Percentiles rank a stretch among this genome's conserved stretches.
Conservation (phyloP, 2,329 filamentous ascomycete species). For the Nothopassalora personata region DNA sequence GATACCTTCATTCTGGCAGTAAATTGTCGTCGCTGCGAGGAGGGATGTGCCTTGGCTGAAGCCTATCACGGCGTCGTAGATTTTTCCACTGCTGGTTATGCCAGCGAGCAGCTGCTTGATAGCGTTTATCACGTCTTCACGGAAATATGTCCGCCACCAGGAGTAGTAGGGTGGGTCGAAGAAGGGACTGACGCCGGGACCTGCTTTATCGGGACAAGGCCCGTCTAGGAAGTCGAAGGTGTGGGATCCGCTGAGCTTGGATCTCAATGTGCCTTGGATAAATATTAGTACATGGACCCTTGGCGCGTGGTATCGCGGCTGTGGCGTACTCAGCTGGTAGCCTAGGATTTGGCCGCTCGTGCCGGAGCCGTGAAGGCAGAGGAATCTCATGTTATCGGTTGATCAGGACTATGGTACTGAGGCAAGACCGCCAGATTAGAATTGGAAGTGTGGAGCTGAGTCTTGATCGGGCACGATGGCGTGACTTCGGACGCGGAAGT, state of each 20-base stretch:
- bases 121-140: neutral
- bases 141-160: neutral
- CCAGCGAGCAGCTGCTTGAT: neutral
- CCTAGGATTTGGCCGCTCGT: neutral
- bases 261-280: neutral
- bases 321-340: neutral
- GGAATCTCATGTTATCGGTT: neutral
- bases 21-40: neutral
- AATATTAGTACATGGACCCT: neutral
- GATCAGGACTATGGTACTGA: neutral
- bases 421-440: neutral
- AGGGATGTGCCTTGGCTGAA: neutral
- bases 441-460: neutral
- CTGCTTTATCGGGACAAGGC: neutral
- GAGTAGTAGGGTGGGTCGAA: neutral
- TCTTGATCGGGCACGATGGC: neutral
- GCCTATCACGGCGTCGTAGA: neutral
- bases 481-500: neutral
- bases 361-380: neutral
- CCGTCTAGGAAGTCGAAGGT: neutral
- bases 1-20: neutral
- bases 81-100: neutral
- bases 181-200: neutral
- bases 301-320: too few relatives aligned
- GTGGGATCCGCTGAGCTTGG: neutral